Evolutionary conservation across 2,329 filamentous ascomycete genomes (phyloP).

Genomic region (Leptographium radiaticola): DNA sequence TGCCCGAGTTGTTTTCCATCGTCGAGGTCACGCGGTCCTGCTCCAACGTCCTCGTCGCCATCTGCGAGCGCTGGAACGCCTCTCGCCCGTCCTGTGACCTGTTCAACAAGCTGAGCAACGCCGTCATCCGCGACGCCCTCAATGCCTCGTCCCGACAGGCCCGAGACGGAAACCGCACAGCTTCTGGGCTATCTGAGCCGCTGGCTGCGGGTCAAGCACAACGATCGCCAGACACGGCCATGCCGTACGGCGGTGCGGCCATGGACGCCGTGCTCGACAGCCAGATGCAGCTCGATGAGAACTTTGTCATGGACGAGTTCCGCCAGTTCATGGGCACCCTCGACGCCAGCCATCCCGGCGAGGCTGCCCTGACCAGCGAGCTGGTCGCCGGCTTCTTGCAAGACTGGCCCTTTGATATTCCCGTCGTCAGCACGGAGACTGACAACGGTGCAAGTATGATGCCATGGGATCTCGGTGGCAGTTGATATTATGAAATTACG

Average conservation of each 20-base stretch:
- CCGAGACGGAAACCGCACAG: neutral
- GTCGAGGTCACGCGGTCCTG: constrained; percentile 10
- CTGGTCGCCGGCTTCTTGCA: neutral
- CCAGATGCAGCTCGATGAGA: constrained; percentile 1
- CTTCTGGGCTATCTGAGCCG: neutral
- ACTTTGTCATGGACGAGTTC: constrained; percentile 2
- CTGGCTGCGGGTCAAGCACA: neutral
- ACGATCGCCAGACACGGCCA: neutral
- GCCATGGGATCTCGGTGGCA: neutral
- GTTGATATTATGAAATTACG: too few relatives aligned
- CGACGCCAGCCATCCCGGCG: neutral
- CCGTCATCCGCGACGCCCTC: neutral
- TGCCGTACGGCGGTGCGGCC: neutral
- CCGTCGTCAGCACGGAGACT: neutral
- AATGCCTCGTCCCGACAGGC: neutral
- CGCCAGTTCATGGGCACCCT: neutral
- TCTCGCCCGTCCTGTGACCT: constrained; percentile 3
- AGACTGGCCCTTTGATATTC: constrained; percentile 2
- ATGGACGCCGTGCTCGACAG: neutral
- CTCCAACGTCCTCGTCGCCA: constrained; percentile 12
- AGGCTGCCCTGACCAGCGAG: neutral
- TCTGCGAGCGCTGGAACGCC: constrained; percentile 12
- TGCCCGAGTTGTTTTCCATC: constrained; percentile 6
- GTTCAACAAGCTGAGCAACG: neutral
- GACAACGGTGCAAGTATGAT: neutral